Evolutionary conservation across 2,329 filamentous ascomycete species (phyloP), one percentile per base, ranked within the genome.

Genomic region (Fusarium sp.): DNA sequence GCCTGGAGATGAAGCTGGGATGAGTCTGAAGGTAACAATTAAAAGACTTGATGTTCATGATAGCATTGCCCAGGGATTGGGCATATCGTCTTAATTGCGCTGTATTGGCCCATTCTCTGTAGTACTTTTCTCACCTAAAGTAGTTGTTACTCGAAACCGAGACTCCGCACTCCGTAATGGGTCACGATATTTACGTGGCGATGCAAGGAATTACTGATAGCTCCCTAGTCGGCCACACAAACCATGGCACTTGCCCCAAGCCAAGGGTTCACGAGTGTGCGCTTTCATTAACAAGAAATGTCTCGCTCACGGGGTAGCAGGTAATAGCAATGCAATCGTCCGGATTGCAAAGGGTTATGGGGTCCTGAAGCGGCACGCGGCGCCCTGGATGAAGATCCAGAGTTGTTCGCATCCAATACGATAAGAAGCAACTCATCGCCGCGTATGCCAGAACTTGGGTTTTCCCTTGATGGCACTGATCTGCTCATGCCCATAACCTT

Each of bases 201-300:
- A 56, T 50, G 26, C 43, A 63, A 37, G 41, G 46, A 28, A 43
- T 23, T 33, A 29, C 20, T 16, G 24, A 35, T 43, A 29, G 35
- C 41, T 49, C 47, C 41, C 46, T n/a, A 39, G 31, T 16, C 21
- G 20, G 8, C 26, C 20, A 44, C 31, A 20, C 16, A 43, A 31
- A n/a, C 31, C 33, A 37, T 41, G 24, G 16, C 21, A 31, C 16
- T 42, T 48, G 28, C 37, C 33, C 26, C 37, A 47, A 53, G 52
- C 28, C 33, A 42, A 59, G 50, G 41, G 38, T 41, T 41, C 16
- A 18, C 24, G 39, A 49, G 38, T 21, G 21, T 54, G 26, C 49
- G 38, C 49, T 28, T 26, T 52, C 44, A 44, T 43, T 21, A 49
- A 33, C 31, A 54, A 16, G 8, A 67, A 63, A 46, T 42, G 48